Conservation (phyloP, 305 asterid genomes). For the Withania somnifera region DNA sequence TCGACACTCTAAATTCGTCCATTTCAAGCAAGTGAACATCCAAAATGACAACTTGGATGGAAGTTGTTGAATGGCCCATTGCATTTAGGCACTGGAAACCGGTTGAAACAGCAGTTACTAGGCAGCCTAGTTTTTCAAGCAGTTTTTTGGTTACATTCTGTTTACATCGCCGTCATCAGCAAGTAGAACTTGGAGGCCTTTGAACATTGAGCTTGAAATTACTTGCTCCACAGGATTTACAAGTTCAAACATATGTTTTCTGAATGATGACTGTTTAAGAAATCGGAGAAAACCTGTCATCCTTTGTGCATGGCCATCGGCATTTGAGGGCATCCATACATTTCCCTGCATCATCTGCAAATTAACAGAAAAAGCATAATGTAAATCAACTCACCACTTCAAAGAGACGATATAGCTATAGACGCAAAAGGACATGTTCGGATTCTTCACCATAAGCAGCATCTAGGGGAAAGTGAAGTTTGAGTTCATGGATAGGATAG, state of each 20-base stretch:
- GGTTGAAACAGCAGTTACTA: constrained; percentile 23
- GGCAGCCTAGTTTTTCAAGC: constrained; percentile 32
- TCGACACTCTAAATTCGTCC: constrained; percentile 32
- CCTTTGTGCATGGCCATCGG: constrained; percentile 17
- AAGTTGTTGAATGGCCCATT: constrained; percentile 10
- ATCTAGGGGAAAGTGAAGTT: not conserved
- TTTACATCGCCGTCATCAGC: constrained; percentile 31
- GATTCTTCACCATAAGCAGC: not conserved
- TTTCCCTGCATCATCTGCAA: constrained; percentile 43
- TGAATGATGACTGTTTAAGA: constrained; percentile 19
- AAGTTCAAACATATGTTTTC: constrained; percentile 21
- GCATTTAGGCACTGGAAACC: constrained; percentile 33
- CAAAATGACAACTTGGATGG: constrained; percentile 20
- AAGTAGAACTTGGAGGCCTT: constrained; percentile 25
- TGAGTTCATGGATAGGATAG: not conserved
- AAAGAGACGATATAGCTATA: not conserved
- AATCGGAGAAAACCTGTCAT: constrained; percentile 25
- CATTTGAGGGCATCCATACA: constrained; percentile 26
- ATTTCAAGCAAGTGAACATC: constrained; percentile 38
- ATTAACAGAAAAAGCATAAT: not conserved
- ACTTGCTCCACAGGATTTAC: constrained; percentile 11
- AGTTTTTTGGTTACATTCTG: constrained; percentile 27
- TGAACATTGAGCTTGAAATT: constrained; percentile 13
- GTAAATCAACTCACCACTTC: not conserved
- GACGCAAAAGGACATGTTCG: not conserved